phyloP scores from a whole-genome alignment of 202 grass and related monocot genomes.

The Elaeis oleifera region DNA sequence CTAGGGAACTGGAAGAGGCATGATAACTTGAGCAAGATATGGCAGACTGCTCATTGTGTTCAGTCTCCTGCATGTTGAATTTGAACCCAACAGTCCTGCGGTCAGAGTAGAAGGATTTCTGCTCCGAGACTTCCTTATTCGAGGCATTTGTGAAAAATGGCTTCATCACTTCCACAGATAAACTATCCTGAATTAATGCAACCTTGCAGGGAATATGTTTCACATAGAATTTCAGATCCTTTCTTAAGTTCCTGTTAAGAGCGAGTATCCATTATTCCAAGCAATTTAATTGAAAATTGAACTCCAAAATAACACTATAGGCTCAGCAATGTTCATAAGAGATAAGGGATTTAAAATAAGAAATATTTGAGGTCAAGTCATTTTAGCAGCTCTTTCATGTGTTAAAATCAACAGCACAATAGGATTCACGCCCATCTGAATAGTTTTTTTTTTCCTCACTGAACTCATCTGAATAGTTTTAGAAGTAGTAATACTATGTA shows the following conservation, averaged over 20 bases:
- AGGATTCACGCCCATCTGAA: too few relatives aligned
- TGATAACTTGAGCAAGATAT: conserved; percentile 43
- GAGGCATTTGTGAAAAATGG: conserved; percentile 24
- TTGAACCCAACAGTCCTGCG: conserved; percentile 22
- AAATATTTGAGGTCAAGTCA: too few relatives aligned
- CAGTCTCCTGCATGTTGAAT: conserved; percentile 31
- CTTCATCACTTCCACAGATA: conserved; percentile 30
- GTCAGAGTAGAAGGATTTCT: conserved; percentile 23
- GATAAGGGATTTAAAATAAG: too few relatives aligned
- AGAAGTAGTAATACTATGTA: too few relatives aligned
- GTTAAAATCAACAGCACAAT: too few relatives aligned
- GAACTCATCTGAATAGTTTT: too few relatives aligned
- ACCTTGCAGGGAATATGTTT: conserved; percentile 64
- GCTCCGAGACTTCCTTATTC: conserved; percentile 33
- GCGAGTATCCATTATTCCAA: not conserved
- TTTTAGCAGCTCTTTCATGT: too few relatives aligned
- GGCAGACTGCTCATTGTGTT: conserved; percentile 15
- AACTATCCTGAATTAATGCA: conserved; percentile 41
- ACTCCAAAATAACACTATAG: too few relatives aligned
- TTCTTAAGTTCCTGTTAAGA: conserved; percentile 47
- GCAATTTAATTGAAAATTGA: too few relatives aligned
- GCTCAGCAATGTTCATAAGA: too few relatives aligned
- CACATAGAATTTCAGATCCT: conserved; percentile 48
- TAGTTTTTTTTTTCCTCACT: too few relatives aligned
- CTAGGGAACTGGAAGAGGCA: conserved; percentile 34